Percentiles rank a stretch among this genome's conserved stretches.
Conservation (phyloP, 495 filamentous ascomycete species). For the Baudoinia panamericana region DNA sequence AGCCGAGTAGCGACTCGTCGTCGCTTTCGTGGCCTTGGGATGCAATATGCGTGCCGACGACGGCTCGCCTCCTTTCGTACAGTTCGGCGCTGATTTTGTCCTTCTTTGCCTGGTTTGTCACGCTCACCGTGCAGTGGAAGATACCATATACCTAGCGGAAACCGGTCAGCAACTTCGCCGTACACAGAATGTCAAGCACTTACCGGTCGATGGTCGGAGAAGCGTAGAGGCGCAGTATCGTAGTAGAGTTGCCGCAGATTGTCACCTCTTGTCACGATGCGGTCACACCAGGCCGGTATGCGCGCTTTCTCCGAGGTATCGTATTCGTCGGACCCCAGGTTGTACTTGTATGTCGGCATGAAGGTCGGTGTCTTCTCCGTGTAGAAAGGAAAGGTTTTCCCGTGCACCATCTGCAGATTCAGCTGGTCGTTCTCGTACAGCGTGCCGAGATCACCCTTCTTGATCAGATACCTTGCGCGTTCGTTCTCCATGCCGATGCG, state of each 20-base stretch:
- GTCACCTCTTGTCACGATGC: conserved; percentile 71
- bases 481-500: conserved; percentile 78
- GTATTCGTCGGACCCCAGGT: conserved; percentile 73
- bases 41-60: conserved; percentile 37
- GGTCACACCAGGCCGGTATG: conserved; percentile 96
- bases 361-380: conserved; percentile 77
- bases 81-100: conserved; percentile 56
- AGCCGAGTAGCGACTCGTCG: conserved; percentile 61
- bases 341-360: conserved; percentile 88
- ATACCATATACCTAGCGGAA: conserved; percentile 79
- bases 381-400: conserved; percentile 77
- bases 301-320: conserved; percentile 91
- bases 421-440: conserved; percentile 93
- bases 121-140: conserved; percentile 69
- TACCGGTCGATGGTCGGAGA: conserved; percentile 92
- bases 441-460: conserved; percentile 54
- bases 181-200: no score
- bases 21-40: conserved; percentile 42
- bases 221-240: conserved; percentile 57
- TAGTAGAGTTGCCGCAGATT: conserved; percentile 75
- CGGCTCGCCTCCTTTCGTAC: conserved; percentile 52
- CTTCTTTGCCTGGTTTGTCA: conserved; percentile 60
- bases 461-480: conserved; percentile 59
- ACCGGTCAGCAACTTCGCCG: no score
- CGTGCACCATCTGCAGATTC: conserved; percentile 91